Conservation (phyloP, 2,329 filamentous ascomycete genomes). For the Fusarium pilosicola region DNA sequence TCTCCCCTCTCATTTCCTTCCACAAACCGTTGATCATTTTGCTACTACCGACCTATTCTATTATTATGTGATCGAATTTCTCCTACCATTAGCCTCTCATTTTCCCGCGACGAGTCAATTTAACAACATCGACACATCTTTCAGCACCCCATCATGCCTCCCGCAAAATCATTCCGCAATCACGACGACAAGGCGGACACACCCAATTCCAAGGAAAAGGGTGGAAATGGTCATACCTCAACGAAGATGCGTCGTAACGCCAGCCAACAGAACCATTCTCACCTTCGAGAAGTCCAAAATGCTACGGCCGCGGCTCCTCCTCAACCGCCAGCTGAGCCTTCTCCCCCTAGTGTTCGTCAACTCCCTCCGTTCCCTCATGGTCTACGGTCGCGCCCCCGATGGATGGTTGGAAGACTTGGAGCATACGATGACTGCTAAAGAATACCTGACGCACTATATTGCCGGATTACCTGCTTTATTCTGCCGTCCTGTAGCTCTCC, state of each 20-base stretch:
- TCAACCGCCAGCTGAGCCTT: conserved; percentile 44
- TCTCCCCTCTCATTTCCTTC: conserved; percentile 34
- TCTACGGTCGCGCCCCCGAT: not conserved
- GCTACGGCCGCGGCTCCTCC: conserved; percentile 50
- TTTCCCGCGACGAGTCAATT: conserved; percentile 2
- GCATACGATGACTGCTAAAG: not conserved
- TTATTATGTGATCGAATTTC: conserved; percentile 40
- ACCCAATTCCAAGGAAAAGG: conserved; percentile 57
- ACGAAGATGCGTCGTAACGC: conserved; percentile 66
- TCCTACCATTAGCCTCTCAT: conserved; percentile 3
- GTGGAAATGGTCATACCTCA: conserved; percentile 54
- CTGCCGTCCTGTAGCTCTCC: not conserved
- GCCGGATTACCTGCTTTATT: not conserved
- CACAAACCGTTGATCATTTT: conserved; percentile 14
- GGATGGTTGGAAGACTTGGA: not conserved
- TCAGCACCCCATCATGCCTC: conserved; percentile 52
- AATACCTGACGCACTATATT: not conserved
- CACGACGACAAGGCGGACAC: conserved; percentile 60
- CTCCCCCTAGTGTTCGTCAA: conserved; percentile 49
- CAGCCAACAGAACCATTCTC: conserved; percentile 60
- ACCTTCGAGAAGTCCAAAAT: conserved; percentile 57
- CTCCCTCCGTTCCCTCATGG: conserved; percentile 18
- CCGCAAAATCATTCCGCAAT: conserved; percentile 57
- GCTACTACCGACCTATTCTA: conserved; percentile 6
- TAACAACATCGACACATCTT: not conserved